Evolutionary conservation across 768 basidiomycete species (phyloP).

Genomic region (Coprinopsis strossmayeri): DNA sequence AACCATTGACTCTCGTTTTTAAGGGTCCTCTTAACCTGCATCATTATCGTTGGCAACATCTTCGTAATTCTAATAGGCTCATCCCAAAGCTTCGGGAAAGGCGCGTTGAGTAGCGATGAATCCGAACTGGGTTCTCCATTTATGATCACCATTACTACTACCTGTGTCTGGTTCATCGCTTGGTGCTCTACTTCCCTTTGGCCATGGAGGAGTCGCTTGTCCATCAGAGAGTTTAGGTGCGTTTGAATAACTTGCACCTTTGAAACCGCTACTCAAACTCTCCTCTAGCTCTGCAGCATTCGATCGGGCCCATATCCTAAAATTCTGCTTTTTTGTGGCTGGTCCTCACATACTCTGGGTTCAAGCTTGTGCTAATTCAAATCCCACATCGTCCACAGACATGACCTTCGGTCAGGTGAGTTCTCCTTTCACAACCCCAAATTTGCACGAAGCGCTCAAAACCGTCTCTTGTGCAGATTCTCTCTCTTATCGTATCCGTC

Average conservation of each 20-base stretch:
- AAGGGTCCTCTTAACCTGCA: not conserved
- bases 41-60: not conserved
- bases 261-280: not conserved
- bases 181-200: not conserved
- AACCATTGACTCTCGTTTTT: not conserved
- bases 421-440: not conserved
- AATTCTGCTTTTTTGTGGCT: not conserved
- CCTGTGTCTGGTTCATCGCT: not conserved
- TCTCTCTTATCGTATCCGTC: too few species aligned
- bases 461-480: too few species aligned
- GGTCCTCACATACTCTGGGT: conserved; percentile 4
- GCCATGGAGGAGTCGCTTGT: not conserved
- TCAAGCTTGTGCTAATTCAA: conserved; percentile 1
- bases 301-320: conserved; percentile 4
- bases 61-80: not conserved
- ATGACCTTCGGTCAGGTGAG: conserved; percentile 9
- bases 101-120: not conserved
- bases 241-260: not conserved
- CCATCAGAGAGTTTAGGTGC: not conserved
- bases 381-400: not conserved
- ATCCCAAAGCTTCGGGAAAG: not conserved
- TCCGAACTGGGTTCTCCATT: not conserved
- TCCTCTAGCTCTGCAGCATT: not conserved
- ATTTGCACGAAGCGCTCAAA: too few species aligned
- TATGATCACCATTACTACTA: not conserved